Percentiles rank a stretch among this genome's conserved stretches.
phyloP scores from a whole-genome alignment of 228 moss, liverwort and hornwort genomes.

The Sphagnum fallax region DNA sequence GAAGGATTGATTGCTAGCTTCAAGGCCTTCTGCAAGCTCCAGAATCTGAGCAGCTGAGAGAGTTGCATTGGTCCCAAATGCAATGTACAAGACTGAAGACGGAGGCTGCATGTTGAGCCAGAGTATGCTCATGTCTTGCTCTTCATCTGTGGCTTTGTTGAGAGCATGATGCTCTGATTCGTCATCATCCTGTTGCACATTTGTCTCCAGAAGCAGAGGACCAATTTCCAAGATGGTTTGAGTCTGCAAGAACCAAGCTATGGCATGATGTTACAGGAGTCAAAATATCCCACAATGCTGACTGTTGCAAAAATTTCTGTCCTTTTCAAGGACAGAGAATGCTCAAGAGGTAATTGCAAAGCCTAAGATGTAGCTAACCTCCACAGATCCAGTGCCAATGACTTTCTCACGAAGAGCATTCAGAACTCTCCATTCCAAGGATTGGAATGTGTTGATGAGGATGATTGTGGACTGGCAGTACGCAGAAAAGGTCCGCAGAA shows the following conservation, averaged over 20 bases:
- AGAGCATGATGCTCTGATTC: not conserved
- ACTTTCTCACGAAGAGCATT: conserved; percentile 11
- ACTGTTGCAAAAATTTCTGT: too few relatives aligned
- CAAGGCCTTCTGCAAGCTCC: conserved; percentile 23
- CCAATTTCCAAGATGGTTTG: not conserved
- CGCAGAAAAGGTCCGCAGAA: conserved; percentile 12
- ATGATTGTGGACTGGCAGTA: conserved; percentile 17
- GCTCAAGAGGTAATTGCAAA: not conserved
- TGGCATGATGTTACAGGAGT: not conserved
- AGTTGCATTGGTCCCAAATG: conserved; percentile 16
- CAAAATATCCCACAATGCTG: not conserved
- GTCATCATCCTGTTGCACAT: not conserved
- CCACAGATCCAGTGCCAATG: conserved; percentile 22
- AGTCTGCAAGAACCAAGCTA: not conserved
- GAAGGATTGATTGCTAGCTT: conserved; percentile 21
- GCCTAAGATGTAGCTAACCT: conserved; percentile 6
- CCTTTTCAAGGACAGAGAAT: not conserved
- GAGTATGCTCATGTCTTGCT: conserved; percentile 4
- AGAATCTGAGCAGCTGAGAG: conserved; percentile 5
- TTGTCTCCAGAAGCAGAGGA: not conserved
- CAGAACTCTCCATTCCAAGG: conserved; percentile 14
- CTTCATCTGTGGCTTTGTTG: too few relatives aligned
- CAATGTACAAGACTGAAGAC: conserved; percentile 16
- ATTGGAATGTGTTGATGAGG: conserved; percentile 35
- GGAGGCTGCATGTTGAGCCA: conserved; percentile 18